phyloP scores from a whole-genome alignment of 345 rosid genomes.

The Salix purpurea region DNA sequence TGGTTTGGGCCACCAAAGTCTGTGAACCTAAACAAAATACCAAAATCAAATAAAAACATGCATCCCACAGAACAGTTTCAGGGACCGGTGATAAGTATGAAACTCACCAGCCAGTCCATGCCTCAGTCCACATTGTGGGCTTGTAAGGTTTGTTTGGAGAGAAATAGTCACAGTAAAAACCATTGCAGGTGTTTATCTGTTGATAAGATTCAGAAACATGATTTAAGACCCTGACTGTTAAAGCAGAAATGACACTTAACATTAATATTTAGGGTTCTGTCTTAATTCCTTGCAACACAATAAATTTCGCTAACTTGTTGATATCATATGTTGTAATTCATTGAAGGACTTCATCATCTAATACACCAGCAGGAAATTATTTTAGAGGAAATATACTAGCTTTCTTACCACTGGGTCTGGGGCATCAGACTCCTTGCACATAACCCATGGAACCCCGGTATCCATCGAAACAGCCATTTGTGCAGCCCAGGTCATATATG shows the following conservation, averaged over 20 bases:
- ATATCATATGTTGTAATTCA: no score
- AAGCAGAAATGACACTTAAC: background rate
- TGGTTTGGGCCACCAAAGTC: conserved; percentile 29
- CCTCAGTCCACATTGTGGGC: conserved; percentile 33
- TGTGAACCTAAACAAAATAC: conserved; percentile 16
- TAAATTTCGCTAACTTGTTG: no score
- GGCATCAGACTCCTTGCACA: conserved; percentile 35
- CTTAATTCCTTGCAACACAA: background rate
- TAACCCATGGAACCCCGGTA: conserved; percentile 35
- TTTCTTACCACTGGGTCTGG: conserved; percentile 22
- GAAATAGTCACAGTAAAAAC: conserved; percentile 26
- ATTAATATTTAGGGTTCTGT: background rate
- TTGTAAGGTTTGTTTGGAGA: conserved; percentile 32
- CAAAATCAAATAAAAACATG: background rate
- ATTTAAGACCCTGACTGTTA: background rate
- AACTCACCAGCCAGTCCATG: conserved; percentile 29
- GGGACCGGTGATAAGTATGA: background rate
- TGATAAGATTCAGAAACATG: background rate
- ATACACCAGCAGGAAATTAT: no score
- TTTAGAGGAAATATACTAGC: background rate
- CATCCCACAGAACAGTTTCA: no score
- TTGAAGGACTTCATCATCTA: no score
- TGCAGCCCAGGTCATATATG: conserved; percentile 32
- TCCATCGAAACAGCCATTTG: conserved; percentile 18
- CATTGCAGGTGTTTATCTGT: conserved; percentile 32